These are phyloP conservation scores for Thielaviopsis ethacetica DNA, from an alignment of 2,329 filamentous ascomycete species.

Conservation along the genomic window DNA sequence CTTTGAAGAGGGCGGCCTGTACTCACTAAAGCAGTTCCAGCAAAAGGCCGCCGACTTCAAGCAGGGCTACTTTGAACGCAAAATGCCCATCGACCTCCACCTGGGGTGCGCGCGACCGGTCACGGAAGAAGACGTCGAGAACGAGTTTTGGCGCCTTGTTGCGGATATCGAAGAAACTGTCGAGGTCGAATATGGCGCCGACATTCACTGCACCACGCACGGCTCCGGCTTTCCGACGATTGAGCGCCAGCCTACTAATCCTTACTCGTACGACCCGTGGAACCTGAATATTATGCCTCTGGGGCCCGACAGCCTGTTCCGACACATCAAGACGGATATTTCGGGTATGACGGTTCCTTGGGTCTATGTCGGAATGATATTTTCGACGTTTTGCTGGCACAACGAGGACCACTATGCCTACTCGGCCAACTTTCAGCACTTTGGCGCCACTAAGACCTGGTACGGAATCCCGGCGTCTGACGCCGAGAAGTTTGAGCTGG, in stretches of 20 bases:
- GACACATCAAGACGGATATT: conserved; percentile 95
- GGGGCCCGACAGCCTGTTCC: conserved; percentile 79
- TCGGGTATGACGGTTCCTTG: conserved; percentile 98
- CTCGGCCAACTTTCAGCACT: conserved; percentile 95
- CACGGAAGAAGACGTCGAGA: conserved; percentile 88
- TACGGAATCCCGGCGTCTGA: conserved; percentile 93
- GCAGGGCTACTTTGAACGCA: conserved; percentile 78
- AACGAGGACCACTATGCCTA: conserved; percentile 98
- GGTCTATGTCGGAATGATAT: conserved; percentile 99
- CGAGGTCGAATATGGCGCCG: conserved; percentile 93
- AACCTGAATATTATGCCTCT: conserved; percentile 88
- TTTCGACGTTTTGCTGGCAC: conserved; percentile 99
- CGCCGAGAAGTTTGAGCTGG: conserved; percentile 83
- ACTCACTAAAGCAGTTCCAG: conserved; percentile 90
- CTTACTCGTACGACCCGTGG: conserved; percentile 83
- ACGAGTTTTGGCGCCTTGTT: conserved; percentile 91
- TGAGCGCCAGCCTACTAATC: conserved; percentile 74
- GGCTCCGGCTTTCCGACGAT: conserved; percentile 93
- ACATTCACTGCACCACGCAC: conserved; percentile 96
- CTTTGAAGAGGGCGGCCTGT: conserved; percentile 90
- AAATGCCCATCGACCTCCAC: conserved; percentile 74
- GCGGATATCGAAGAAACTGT: conserved; percentile 89
- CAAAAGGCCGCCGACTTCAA: conserved; percentile 94
- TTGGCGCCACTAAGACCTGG: conserved; percentile 97
- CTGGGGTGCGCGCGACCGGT: conserved; percentile 67